Percentiles rank a stretch among this genome's conserved stretches.
Evolutionary conservation across 2,329 filamentous ascomycete species (phyloP).

Genomic region (Trichophyton benhamiae): DNA sequence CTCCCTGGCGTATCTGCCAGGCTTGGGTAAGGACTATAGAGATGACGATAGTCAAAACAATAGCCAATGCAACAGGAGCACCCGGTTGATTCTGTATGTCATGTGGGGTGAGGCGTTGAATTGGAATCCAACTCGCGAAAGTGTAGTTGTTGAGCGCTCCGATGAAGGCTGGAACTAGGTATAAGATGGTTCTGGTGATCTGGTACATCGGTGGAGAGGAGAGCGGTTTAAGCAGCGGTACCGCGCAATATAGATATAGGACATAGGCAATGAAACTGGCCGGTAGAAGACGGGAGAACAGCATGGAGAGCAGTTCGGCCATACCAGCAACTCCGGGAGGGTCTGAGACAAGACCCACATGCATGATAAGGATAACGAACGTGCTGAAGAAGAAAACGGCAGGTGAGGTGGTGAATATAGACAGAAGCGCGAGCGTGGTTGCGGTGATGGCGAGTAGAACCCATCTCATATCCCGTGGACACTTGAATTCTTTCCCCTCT

Average conservation of each 20-base stretch:
- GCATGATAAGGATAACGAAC: slow-evolving; percentile 75
- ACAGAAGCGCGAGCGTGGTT: slow-evolving; percentile 63
- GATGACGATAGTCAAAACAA: slow-evolving; percentile 61
- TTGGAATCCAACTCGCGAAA: slow-evolving; percentile 74
- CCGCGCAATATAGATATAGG: slow-evolving; percentile 71
- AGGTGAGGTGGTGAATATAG: slow-evolving; percentile 68
- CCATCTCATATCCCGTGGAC: slow-evolving; percentile 71
- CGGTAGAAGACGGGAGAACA: slow-evolving; percentile 72
- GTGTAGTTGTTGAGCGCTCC: slow-evolving; percentile 91
- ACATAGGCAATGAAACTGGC: slow-evolving; percentile 79
- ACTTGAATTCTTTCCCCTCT: slow-evolving; percentile 41
- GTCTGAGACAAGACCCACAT: slow-evolving; percentile 81
- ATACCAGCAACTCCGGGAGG: slow-evolving; percentile 59
- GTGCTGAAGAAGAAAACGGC: slow-evolving; percentile 72
- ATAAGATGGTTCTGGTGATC: slow-evolving; percentile 78
- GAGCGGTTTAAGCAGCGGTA: slow-evolving; percentile 57
- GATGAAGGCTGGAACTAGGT: slow-evolving; percentile 82
- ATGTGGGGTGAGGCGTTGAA: slow-evolving; percentile 78
- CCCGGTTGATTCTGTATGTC: slow-evolving; percentile 84
- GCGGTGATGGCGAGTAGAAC: slow-evolving; percentile 68
- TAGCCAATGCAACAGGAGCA: slow-evolving; percentile 66
- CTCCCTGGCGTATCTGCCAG: slow-evolving; percentile 77
- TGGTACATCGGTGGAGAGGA: slow-evolving; percentile 51
- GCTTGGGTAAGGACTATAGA: slow-evolving; percentile 61
- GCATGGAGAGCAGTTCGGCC: slow-evolving; percentile 59